phyloP scores from a whole-genome alignment of 257 asterid species.

The Nicotiana obtusifolia region DNA sequence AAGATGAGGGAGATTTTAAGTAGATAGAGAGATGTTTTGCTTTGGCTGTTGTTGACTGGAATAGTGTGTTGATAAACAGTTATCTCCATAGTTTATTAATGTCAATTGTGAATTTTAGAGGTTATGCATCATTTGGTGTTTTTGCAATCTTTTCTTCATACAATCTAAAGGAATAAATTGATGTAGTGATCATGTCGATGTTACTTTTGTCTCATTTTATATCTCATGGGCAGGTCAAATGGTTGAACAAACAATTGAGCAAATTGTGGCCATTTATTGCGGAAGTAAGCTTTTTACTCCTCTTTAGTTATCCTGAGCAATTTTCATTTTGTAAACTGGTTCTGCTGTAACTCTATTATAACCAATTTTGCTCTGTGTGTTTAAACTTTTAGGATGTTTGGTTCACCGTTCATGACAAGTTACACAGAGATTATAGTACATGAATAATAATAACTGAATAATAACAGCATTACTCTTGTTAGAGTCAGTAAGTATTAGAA shows the following conservation, averaged over 20 bases:
- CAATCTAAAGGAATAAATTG: neutral
- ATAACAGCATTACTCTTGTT: neutral
- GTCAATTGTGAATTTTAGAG: neutral
- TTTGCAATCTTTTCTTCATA: neutral
- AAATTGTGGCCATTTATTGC: constrained; percentile 97
- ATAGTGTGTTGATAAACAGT: neutral
- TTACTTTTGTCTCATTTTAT: neutral
- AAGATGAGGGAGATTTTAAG: constrained; percentile 1
- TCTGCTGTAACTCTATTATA: neutral
- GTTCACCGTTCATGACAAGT: neutral
- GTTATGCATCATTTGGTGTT: neutral
- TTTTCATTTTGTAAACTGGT: neutral
- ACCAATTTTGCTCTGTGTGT: neutral
- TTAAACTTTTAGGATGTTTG: neutral
- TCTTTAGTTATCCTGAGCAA: neutral
- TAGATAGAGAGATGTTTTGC: neutral
- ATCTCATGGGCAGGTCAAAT: constrained; percentile 67
- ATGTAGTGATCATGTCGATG: neutral
- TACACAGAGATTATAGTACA: neutral
- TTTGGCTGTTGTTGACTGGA: neutral
- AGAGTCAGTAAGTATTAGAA: neutral
- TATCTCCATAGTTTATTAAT: neutral
- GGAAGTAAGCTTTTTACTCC: constrained; percentile 58
- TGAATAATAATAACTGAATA: neutral
- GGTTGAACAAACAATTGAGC: constrained; percentile 87